These are phyloP conservation scores for Trypanosoma melophagium DNA, from an alignment of 208 protist species.

Conservation along the genomic window DNA sequence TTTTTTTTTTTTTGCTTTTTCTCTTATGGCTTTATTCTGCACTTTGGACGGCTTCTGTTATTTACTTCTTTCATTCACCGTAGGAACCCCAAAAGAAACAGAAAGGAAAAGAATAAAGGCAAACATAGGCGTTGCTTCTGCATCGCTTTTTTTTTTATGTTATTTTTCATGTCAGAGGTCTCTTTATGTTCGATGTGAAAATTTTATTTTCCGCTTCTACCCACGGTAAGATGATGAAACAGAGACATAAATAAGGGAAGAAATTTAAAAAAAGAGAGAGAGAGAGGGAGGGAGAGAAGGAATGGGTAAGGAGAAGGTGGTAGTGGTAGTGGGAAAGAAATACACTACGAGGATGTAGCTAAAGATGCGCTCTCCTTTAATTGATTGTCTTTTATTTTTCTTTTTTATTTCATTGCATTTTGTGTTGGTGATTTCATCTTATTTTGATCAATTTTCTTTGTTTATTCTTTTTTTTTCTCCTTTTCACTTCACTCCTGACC, in stretches of 20 bases:
- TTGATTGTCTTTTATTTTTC: conserved; percentile 10
- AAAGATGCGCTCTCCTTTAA: neutral
- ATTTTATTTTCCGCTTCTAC: no score
- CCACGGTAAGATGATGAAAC: no score
- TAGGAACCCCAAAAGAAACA: neutral
- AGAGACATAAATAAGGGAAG: no score
- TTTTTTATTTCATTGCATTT: neutral
- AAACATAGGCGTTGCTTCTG: conserved; percentile 1
- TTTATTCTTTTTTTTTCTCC: neutral
- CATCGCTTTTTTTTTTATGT: neutral
- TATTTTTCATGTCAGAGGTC: conserved; percentile 1
- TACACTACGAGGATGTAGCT: neutral
- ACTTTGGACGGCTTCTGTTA: no score
- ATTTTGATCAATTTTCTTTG: neutral
- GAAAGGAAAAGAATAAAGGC: conserved; percentile 5
- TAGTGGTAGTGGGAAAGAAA: no score
- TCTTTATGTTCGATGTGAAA: neutral
- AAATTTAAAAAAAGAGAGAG: no score
- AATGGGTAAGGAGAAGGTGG: neutral
- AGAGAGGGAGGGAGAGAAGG: neutral
- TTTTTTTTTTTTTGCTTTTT: conserved; percentile 16
- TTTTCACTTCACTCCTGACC: no score
- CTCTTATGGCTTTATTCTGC: neutral
- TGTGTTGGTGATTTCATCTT: neutral
- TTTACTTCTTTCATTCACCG: no score